phyloP scores from a whole-genome alignment of 768 basidiomycete genomes.

The Tephrocybe sp. region DNA sequence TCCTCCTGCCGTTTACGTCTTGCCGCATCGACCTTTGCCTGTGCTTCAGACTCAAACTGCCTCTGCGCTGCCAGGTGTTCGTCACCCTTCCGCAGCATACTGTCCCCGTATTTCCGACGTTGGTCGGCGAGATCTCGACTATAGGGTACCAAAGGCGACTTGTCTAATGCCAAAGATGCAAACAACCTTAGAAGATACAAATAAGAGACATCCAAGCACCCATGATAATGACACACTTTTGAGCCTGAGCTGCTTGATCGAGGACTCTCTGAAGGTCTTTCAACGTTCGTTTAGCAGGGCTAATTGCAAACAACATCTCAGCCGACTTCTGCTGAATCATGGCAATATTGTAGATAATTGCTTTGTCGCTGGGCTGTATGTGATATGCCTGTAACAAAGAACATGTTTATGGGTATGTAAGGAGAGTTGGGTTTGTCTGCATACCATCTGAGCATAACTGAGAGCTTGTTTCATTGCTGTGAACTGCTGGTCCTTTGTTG shows the following conservation, averaged over 20 bases:
- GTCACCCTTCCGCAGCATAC: slow-evolving; percentile 76
- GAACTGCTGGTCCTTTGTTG: slow-evolving; percentile 84
- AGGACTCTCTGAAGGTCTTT: slow-evolving; percentile 78
- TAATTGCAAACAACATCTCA: slow-evolving; percentile 78
- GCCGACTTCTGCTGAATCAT: slow-evolving; percentile 98
- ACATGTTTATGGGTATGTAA: slow-evolving; percentile 6
- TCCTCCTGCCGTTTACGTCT: slow-evolving; percentile 80
- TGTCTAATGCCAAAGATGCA: slow-evolving; percentile 75
- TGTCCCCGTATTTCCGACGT: slow-evolving; percentile 85
- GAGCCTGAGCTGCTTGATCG: slow-evolving; percentile 80
- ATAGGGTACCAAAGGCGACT: slow-evolving; percentile 71
- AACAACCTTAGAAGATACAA: slow-evolving; percentile 58
- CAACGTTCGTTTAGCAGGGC: slow-evolving; percentile 72
- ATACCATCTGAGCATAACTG: slow-evolving; percentile 75
- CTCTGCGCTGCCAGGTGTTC: slow-evolving; percentile 75
- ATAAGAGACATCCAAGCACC: not conserved
- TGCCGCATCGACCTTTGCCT: slow-evolving; percentile 74
- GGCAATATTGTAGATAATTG: slow-evolving; percentile 91
- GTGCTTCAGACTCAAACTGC: slow-evolving; percentile 66
- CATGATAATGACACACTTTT: slow-evolving; percentile 61
- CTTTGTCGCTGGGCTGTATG: slow-evolving; percentile 84
- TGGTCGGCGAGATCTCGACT: slow-evolving; percentile 85
- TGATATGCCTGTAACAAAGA: slow-evolving; percentile 68
- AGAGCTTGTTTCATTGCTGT: slow-evolving; percentile 81
- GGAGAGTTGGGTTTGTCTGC: slow-evolving; percentile 12